phyloP scores from a whole-genome alignment of 192 early-diverging fungal species.

The Coemansia sp. region DNA sequence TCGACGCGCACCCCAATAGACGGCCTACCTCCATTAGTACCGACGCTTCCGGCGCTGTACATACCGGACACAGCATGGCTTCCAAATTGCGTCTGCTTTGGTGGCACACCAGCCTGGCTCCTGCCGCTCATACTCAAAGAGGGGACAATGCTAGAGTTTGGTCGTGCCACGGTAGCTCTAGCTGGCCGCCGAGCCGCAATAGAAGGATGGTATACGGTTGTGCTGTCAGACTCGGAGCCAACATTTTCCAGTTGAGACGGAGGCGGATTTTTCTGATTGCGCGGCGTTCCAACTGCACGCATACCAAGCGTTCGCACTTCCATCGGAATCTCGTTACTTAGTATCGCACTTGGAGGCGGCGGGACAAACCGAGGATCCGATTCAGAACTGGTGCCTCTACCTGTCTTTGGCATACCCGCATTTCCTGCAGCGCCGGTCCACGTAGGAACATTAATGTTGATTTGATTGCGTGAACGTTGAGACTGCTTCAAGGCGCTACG shows the following conservation, averaged over 20 bases:
- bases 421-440: constrained; percentile 86
- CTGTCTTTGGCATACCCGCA: constrained; percentile 30
- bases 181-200: constrained; percentile 13
- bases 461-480: constrained; percentile 60
- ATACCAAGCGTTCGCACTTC: constrained; percentile 7
- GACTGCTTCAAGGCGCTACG: constrained; percentile 72
- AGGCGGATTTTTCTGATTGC: constrained; percentile 3
- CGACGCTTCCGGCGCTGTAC: neutral
- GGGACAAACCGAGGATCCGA: constrained; percentile 19
- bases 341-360: constrained; percentile 36
- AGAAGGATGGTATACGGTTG: constrained; percentile 12
- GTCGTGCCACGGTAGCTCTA: neutral
- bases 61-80: constrained; percentile 20
- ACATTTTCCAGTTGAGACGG: neutral
- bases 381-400: neutral
- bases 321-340: constrained; percentile 17
- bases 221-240: neutral
- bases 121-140: constrained; percentile 17
- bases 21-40: neutral
- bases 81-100: constrained; percentile 6
- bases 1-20: neutral
- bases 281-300: constrained; percentile 28
- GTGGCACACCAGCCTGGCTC: neutral
- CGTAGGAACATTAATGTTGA: constrained; percentile 74
- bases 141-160: constrained; percentile 18